Base-by-base conservation (phyloP, 129 eudicot species). In the Kitagawia praeruptora region DNA sequence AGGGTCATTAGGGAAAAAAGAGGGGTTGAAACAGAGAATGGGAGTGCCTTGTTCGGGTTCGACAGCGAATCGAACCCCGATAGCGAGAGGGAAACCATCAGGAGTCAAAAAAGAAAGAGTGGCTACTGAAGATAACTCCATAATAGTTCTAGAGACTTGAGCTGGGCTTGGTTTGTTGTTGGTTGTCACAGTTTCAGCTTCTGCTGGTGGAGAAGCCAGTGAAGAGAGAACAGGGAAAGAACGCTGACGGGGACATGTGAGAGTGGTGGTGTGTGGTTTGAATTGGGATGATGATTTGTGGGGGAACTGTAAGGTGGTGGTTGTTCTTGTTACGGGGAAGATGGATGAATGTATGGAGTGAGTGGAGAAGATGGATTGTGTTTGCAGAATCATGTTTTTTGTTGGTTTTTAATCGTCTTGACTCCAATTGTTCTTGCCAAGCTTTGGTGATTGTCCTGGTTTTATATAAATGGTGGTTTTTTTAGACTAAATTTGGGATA, bases 41-140 rank as follows among this genome's bases (percentile, higher is more conserved):
- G 98, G 97, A 28, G 92, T 84, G 71, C 97, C 97, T 16, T 88
- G 78, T 39, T 70, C 12, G 3, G 84, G 80, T 77, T 95, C 98
- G 76, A 92, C 91, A 18, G 91, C 96, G 70, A 90, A 95, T 16
- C 98, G 89, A 70, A 95, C 96, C 11, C 91, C 98, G 75, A 86
- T 73, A 4, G 87, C 97, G 14, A 91, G 82, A 45, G 93, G 92
- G 83, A 86, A 88, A 11, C 85, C 83, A 37, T 91, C 86, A 74
- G 82, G 89, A 75, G 48, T 84, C 63, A 87, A 69, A 44, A 85
- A 78, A 3, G 98, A 92, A 72, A 92, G 89, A 27, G 94, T 92
- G 67, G 86, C 97, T 28, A 83, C 92, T n/a, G 89, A 88, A 61
- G 91, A 87, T 31, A 95, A 79, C 78, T 92, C 97, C 92, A 92